These are phyloP conservation scores for Xanthoceras sorbifolium DNA, from an alignment of 345 rosid species.

Conservation along the genomic window DNA sequence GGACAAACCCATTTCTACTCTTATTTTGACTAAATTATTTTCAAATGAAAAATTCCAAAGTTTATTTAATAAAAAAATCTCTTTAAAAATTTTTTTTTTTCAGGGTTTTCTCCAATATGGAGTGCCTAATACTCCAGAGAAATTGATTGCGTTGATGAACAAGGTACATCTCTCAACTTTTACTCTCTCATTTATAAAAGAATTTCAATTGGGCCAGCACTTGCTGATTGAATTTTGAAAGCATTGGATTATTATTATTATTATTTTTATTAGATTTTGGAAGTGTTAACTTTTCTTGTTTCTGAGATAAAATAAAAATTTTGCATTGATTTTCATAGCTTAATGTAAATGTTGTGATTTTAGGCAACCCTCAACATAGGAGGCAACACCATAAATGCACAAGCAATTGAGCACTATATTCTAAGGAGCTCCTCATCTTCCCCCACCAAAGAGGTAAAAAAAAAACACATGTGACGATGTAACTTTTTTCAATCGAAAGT, in stretches of 20 bases:
- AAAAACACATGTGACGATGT: background rate
- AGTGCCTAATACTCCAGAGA: conserved; percentile 76
- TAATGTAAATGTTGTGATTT: conserved; percentile 10
- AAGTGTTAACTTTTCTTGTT: background rate
- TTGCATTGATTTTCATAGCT: background rate
- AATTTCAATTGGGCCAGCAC: background rate
- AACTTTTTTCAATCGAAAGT: too few relatives aligned
- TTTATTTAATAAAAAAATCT: too few relatives aligned
- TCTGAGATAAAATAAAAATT: background rate
- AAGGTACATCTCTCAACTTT: conserved; percentile 39
- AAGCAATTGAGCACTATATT: conserved; percentile 79
- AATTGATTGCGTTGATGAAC: conserved; percentile 58
- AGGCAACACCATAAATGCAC: conserved; percentile 80
- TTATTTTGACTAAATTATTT: background rate
- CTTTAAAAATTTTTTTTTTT: background rate
- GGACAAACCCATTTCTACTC: background rate
- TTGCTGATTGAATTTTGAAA: background rate
- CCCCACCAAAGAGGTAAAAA: conserved; percentile 48
- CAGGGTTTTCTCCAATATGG: conserved; percentile 93
- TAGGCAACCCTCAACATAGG: conserved; percentile 84
- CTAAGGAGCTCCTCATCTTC: conserved; percentile 59
- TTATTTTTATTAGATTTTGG: background rate
- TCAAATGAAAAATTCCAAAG: too few relatives aligned
- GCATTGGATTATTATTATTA: too few relatives aligned
- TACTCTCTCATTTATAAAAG: too few relatives aligned